Evolutionary conservation across 176 grass and related monocot species (phyloP), one percentile per base, ranked within the genome.

Genomic region (Echinochloa phyllopogon): DNA sequence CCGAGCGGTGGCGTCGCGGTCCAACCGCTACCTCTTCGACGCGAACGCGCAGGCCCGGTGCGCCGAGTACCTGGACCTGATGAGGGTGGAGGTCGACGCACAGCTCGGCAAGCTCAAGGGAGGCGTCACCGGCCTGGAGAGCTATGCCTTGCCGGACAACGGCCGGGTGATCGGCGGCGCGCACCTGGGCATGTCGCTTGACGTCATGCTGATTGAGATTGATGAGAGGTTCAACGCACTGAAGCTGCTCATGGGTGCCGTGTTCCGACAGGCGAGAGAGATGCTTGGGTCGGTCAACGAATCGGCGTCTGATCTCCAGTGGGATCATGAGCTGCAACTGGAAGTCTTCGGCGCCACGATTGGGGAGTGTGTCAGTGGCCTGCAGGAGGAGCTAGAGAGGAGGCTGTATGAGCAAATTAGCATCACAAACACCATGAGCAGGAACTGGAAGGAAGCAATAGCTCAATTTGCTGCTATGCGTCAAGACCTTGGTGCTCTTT

Each of bases 301-400:
- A 58, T 90, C 78, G 5, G 69, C 90, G 8, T 72, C 84, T 75
- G 93, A 99, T 80, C 77, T 90, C 23, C 88, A 94, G 75, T 94
- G 76, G 86, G 91, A 95, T 24, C 74, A 96, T 75, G 87, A 94
- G 55, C 82, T 96, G 84, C 96, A 96, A 47, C 50, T 87, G 86
- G 89, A 96, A 50, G 66, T 99, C 52, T 83, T 81, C 16, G 57
- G 81, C 84, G 77, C 89, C 41, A 63, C 83, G 37, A 87, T 90
- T 41, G 86, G 65, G 51, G 90, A 96, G 81, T 99, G 77, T 84
- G 55, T 99, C 52, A 44, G 81, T 78, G 58, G 83, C 10, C 65
- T 96, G 75, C 90, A 96, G 76, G 81, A 91, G 87, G 91, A 99
- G 37, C 89, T 95, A 50, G 89, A 99, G 77, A 90, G 86, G 74